Percentiles rank a stretch among this genome's conserved stretches.
Evolutionary conservation across 768 basidiomycete genomes (phyloP).

Genomic region (Xerocomus brunneocitrinus): DNA sequence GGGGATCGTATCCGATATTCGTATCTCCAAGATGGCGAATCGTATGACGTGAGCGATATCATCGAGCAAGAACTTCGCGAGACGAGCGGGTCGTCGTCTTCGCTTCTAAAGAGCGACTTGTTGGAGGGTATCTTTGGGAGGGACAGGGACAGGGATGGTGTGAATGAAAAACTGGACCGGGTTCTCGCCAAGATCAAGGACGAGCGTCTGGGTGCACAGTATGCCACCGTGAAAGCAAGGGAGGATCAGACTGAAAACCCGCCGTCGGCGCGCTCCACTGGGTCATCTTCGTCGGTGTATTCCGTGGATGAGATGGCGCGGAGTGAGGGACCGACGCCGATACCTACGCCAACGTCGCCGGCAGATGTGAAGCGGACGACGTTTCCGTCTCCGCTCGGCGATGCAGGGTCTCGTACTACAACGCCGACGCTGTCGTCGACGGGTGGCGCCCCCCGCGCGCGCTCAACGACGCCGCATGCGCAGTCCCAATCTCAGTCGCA

Average conservation of each 20-base stretch:
- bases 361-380: slow-evolving; percentile 15
- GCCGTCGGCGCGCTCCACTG: slow-evolving; percentile 25
- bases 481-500: slow-evolving; percentile 13
- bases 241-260: slow-evolving; percentile 22
- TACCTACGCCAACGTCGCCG: slow-evolving; percentile 27
- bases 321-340: slow-evolving; percentile 27
- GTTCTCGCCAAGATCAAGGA: slow-evolving; percentile 73
- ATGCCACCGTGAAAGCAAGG: slow-evolving; percentile 2
- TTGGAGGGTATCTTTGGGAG: slow-evolving; percentile 61
- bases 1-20: slow-evolving; percentile 86
- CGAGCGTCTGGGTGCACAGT: slow-evolving; percentile 42
- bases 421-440: slow-evolving; percentile 25
- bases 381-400: slow-evolving; percentile 19
- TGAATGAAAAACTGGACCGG: slow-evolving; percentile 67
- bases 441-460: slow-evolving; percentile 12
- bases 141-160: slow-evolving; percentile 55
- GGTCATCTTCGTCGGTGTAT: slow-evolving; percentile 49
- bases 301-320: slow-evolving; percentile 42
- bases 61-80: slow-evolving; percentile 86
- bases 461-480: slow-evolving; percentile 20
- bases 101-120: slow-evolving; percentile 48
- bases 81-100: slow-evolving; percentile 30
- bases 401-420: slow-evolving; percentile 21
- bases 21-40: slow-evolving; percentile 90
- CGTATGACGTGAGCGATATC: slow-evolving; percentile 90